Evolutionary conservation across 805 yeast genomes (phyloP).

Genomic region (Clavispora santaluciae): DNA sequence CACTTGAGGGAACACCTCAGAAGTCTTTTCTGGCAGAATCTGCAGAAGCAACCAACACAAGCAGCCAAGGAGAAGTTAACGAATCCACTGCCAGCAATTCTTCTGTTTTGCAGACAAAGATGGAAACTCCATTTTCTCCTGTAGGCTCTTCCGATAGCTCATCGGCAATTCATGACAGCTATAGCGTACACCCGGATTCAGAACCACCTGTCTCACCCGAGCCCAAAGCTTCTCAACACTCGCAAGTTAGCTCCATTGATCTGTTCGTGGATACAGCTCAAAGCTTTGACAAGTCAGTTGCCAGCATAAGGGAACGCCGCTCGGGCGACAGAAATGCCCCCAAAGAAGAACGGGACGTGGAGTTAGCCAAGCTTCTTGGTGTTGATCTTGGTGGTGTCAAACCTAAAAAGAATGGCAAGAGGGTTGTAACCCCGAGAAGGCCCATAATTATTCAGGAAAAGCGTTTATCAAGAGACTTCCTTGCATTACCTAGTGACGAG

Average conservation of each 20-base stretch:
- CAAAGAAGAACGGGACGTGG: conserved; percentile 5
- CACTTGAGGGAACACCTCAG: background rate
- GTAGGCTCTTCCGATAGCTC: background rate
- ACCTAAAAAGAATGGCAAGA: conserved; percentile 9
- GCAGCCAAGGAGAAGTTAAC: no score
- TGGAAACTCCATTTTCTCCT: background rate
- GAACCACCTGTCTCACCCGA: background rate
- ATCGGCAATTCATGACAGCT: background rate
- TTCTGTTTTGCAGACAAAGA: background rate
- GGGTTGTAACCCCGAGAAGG: conserved; percentile 13
- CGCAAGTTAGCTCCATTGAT: background rate
- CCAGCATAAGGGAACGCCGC: background rate
- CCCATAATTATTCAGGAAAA: conserved; percentile 11
- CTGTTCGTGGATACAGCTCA: conserved; percentile 3
- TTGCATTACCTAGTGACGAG: conserved; percentile 1
- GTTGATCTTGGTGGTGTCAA: conserved; percentile 11
- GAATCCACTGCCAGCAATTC: background rate
- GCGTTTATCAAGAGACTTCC: background rate
- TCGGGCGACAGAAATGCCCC: conserved; percentile 1
- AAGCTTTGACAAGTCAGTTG: conserved; percentile 14
- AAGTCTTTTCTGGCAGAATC: no score
- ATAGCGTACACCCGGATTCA: background rate
- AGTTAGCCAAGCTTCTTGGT: conserved; percentile 13
- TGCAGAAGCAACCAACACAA: no score
- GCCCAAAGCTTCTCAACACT: background rate